phyloP scores from a whole-genome alignment of 1,139 yeast genomes.

The Kurtzmaniella quercitrusa region DNA sequence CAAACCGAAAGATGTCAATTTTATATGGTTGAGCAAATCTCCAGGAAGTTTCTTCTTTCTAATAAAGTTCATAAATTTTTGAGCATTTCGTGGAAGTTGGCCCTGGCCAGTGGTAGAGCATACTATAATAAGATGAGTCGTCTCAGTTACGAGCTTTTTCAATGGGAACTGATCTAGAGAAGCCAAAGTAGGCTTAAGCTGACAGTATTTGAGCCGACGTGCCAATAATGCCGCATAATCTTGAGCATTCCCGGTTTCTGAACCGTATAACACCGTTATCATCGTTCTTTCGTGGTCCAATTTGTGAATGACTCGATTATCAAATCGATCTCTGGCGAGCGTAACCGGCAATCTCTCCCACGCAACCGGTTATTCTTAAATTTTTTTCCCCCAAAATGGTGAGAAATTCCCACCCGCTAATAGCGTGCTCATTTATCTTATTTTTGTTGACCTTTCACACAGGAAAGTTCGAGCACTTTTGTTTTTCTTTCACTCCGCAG shows the following conservation, averaged over 20 bases:
- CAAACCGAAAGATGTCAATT: constrained; percentile 75
- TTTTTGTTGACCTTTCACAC: background rate
- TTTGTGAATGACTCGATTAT: background rate
- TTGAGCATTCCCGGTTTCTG: constrained; percentile 91
- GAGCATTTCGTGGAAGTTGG: constrained; percentile 77
- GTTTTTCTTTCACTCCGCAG: background rate
- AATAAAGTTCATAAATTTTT: constrained; percentile 68
- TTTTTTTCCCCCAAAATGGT: background rate
- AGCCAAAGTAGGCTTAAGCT: constrained; percentile 47
- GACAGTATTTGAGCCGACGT: constrained; percentile 51
- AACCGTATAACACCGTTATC: constrained; percentile 74
- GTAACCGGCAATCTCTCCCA: background rate
- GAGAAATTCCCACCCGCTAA: too few species aligned
- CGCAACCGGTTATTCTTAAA: too few species aligned
- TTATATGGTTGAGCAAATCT: constrained; percentile 58
- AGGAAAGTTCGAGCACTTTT: background rate
- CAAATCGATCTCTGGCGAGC: background rate
- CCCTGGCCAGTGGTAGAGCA: constrained; percentile 98
- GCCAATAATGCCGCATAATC: constrained; percentile 74
- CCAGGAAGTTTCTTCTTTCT: constrained; percentile 64
- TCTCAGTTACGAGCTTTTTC: constrained; percentile 45
- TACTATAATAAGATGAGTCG: constrained; percentile 54
- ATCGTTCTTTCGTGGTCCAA: constrained; percentile 4
- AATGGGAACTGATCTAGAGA: constrained; percentile 64
- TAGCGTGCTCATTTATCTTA: too few species aligned